Evolutionary conservation across 345 rosid species (phyloP), one percentile per base, ranked within the genome.

Genomic region (Xanthoceras sorbifolium): DNA sequence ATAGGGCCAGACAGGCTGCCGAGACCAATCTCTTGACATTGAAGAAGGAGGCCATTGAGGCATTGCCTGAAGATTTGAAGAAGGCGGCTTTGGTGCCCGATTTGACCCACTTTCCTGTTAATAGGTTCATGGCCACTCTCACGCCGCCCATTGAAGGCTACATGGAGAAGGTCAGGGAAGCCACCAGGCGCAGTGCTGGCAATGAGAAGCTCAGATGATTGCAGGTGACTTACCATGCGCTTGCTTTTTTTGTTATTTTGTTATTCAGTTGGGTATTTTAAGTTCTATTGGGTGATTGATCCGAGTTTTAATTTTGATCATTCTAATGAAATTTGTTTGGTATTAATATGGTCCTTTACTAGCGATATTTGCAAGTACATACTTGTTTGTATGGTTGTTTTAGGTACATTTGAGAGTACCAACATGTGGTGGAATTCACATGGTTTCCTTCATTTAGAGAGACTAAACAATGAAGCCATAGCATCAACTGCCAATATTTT

Each of bases 141-240:
- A 93, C 98, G n/a, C 97, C 98, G 4, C 98, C 99, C 3, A 96
- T 93, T 80, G 97, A 93, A 83, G 98, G 98, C 64, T 93, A 96
- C 74, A 88, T 89, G 46, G 94, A 96, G 78, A 90, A 91, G 87
- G 86, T 96, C 25, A 91, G 78, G 79, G 99, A 93, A 74, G 99
- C 99, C 0, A 86, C 98, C 0, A 89, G 72, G 90, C 79, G 84
- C 81, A 87, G 92, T 63, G 81, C 93, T 1, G 85, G 88, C 26
- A 89, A 82, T 79, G 91, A 90, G 85, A 95, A 93, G 89, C 81
- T 90, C 74, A 91, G 99, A 85, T 95, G 87, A 91, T 75, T 69
- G 59, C 36, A 80, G 84, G 86, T 80, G 46, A 12, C 46, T 42
- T 42, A n/a, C n/a, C n/a, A n/a, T n/a, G n/a, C n/a, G n/a, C n/a